Evolutionary conservation across 75 land plant species (phyloP).

Genomic region (Picea glauca): DNA sequence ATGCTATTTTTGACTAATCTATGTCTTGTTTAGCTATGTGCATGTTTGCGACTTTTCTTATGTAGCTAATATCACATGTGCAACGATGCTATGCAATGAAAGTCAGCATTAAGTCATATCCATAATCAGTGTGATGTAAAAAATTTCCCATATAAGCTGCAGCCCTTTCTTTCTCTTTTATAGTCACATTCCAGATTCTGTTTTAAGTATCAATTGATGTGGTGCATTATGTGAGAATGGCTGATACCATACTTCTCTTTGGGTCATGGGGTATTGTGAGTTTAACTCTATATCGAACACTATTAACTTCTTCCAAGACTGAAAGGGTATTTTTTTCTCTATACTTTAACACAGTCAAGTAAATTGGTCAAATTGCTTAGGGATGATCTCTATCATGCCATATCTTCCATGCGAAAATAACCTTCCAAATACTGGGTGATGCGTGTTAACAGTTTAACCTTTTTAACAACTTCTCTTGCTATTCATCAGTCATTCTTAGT

Average conservation of each 20-base stretch:
- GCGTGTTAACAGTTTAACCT: neutral
- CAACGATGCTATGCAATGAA: neutral
- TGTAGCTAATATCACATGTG: neutral
- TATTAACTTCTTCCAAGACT: neutral
- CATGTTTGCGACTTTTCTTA: neutral
- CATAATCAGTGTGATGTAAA: neutral
- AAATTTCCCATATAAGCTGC: neutral
- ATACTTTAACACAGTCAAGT: neutral
- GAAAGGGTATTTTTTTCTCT: neutral
- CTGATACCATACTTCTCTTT: neutral
- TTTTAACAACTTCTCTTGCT: neutral
- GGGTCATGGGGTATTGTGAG: neutral
- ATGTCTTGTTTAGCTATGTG: neutral
- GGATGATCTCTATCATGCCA: neutral
- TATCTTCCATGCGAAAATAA: neutral
- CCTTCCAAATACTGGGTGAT: neutral
- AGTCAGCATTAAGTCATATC: neutral
- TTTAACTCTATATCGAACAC: neutral
- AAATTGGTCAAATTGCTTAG: neutral
- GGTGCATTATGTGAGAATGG: neutral
- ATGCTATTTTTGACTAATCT: neutral
- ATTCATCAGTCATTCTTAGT: neutral
- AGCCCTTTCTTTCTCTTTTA: neutral
- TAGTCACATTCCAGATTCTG: neutral
- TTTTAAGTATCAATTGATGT: neutral